Evolutionary conservation across 345 rosid genomes (phyloP).

Genomic region (Moricandia arvensis): DNA sequence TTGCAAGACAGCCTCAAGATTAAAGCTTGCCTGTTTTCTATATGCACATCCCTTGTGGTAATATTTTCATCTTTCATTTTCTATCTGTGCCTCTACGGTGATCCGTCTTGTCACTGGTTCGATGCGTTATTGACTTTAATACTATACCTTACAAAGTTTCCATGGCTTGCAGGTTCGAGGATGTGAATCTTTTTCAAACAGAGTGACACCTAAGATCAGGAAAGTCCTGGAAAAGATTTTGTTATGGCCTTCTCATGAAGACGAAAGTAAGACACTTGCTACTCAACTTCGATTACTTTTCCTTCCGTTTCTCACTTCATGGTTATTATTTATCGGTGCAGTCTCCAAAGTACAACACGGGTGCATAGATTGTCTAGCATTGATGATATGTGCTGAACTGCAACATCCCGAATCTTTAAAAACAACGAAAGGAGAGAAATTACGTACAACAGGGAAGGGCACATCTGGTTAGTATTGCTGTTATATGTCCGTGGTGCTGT

Average conservation of each 20-base stretch:
- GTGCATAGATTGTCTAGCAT: constrained; percentile 89
- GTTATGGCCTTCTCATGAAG: constrained; percentile 77
- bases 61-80: constrained; percentile 24
- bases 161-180: constrained; percentile 56
- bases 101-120: constrained; percentile 7
- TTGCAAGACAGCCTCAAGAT: constrained; percentile 54
- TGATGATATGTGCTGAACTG: constrained; percentile 72
- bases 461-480: constrained; percentile 36
- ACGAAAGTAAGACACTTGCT: constrained; percentile 53
- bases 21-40: constrained; percentile 78
- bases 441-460: constrained; percentile 28
- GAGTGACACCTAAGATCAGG: constrained; percentile 50
- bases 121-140: constrained; percentile 13
- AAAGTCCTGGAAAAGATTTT: constrained; percentile 53
- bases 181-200: constrained; percentile 51
- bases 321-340: constrained; percentile 32
- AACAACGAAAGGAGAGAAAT: constrained; percentile 24
- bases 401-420: constrained; percentile 47
- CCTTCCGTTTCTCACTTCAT: constrained; percentile 8
- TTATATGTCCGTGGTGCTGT: constrained; percentile 16
- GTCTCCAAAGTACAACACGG: constrained; percentile 92
- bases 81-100: not conserved
- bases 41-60: constrained; percentile 86
- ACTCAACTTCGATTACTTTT: not conserved
- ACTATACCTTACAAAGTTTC: constrained; percentile 26